A percentile compares a stretch with the other conserved stretches of the same genome.
phyloP scores from a whole-genome alignment of 768 basidiomycete species.

The Cyclocybe cylindracea region DNA sequence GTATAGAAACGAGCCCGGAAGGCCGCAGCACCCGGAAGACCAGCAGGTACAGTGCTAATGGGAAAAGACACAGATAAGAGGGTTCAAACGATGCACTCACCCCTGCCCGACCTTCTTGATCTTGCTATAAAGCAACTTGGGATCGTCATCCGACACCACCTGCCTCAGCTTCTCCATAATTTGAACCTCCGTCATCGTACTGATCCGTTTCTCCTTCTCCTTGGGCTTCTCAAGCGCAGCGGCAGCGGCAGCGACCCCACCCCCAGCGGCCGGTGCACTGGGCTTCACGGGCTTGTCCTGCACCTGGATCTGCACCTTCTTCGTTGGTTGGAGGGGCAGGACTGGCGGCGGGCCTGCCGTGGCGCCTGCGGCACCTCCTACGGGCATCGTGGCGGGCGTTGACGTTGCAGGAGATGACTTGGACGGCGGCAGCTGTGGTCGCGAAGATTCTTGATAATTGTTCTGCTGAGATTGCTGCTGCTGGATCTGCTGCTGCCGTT shows the following conservation, averaged over 20 bases:
- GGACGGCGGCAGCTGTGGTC: slow-evolving; percentile 40
- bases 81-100: slow-evolving; percentile 48
- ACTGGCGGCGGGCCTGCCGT: slow-evolving; percentile 60
- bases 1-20: too few species aligned
- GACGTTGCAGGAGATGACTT: slow-evolving; percentile 49
- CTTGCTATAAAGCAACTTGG: slow-evolving; percentile 88
- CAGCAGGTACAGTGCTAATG: not conserved
- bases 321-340: slow-evolving; percentile 73
- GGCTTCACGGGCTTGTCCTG: slow-evolving; percentile 48
- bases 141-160: slow-evolving; percentile 87
- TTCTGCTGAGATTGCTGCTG: slow-evolving; percentile 29
- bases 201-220: slow-evolving; percentile 89
- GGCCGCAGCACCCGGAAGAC: slow-evolving; percentile 12
- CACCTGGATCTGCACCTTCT: slow-evolving; percentile 67
- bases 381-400: slow-evolving; percentile 45
- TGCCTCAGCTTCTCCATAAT: slow-evolving; percentile 96
- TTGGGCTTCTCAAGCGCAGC: slow-evolving; percentile 77
- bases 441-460: slow-evolving; percentile 24
- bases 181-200: slow-evolving; percentile 95
- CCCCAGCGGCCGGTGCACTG: slow-evolving; percentile 31
- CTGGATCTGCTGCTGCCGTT: slow-evolving; percentile 21
- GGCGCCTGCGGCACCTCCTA: slow-evolving; percentile 47
- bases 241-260: slow-evolving; percentile 58
- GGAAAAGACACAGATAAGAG: not conserved
- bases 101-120: slow-evolving; percentile 99